Evolutionary conservation across 139 green algal genomes (phyloP).

Genomic region (Auxenochlorella pyrenoidosa): DNA sequence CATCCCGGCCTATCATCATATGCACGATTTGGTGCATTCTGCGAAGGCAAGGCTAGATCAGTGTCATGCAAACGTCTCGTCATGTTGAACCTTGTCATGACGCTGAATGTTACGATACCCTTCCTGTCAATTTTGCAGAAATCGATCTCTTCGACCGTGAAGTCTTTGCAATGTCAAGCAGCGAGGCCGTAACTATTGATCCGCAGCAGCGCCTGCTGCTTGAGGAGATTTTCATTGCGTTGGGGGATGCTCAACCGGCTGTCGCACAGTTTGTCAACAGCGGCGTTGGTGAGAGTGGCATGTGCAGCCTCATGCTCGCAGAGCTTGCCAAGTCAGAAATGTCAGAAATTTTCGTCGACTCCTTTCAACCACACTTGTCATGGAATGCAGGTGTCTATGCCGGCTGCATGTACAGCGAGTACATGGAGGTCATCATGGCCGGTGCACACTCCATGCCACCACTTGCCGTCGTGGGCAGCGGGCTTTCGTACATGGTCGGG

Average conservation of each 20-base stretch:
- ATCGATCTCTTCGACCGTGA: slow-evolving; percentile 72
- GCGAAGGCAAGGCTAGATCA: slow-evolving; percentile 12
- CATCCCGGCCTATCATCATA: neutral
- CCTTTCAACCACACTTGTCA: too few relatives aligned
- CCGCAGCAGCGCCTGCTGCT: slow-evolving; percentile 83
- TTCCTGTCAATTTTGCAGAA: neutral
- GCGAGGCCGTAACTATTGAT: slow-evolving; percentile 70
- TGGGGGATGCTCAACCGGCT: neutral
- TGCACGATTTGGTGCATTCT: slow-evolving; percentile 67
- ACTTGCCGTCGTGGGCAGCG: slow-evolving; percentile 49
- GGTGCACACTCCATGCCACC: neutral
- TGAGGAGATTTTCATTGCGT: slow-evolving; percentile 12
- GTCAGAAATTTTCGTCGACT: neutral
- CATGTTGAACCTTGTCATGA: neutral
- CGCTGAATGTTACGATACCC: neutral
- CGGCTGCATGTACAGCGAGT: slow-evolving; percentile 68
- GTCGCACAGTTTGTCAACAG: neutral
- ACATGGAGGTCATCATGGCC: slow-evolving; percentile 28
- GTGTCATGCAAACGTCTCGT: neutral
- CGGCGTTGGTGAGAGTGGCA: neutral
- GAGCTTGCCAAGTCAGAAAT: too few relatives aligned
- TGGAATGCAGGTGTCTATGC: slow-evolving; percentile 48
- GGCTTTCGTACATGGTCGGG: slow-evolving; percentile 53
- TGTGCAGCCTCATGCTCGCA: too few relatives aligned
- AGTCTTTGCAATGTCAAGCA: slow-evolving; percentile 62